Evolutionary conservation across 2,329 filamentous ascomycete genomes (phyloP), one percentile per base, ranked within the genome.

Genomic region (Lasiodiplodia gonubiensis): DNA sequence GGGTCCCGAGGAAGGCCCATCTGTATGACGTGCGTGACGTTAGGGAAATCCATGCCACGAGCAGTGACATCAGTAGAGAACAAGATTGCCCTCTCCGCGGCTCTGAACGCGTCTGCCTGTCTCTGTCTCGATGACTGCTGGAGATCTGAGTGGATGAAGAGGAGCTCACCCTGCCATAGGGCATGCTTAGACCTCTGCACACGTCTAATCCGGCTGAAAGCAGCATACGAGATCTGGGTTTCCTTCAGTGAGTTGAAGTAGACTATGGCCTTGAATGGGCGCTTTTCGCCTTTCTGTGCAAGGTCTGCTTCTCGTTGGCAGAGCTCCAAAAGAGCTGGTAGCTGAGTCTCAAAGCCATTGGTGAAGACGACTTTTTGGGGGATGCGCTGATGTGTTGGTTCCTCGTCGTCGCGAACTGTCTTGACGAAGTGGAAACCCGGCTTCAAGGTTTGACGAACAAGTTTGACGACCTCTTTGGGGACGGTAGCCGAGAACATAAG

Each of bases 401-500:
- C 84, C 72, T 98, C 95, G 71, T 96, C 88, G 67, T 90, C 88
- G 67, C 86, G 83, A 69, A 99, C 91, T n/a, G 93, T 97, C 78
- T 94, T 92, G 69, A 97, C 88, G 74, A 95, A 97, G 76, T 96
- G 88, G 79, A 97, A 98, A 72, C 92, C 83, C 1, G 88, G 86
- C 76, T 94, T 92, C 77, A 98, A 90, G 71, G 92, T 93, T 71
- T 83, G 80, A 68, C 90, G 87, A 49, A 96, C 94, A 59, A 98
- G 86, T 52, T 86, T 81, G 71, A 97, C 89, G 53, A 99, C 94
- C 70, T 93, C 88, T 68, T 86, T 86, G 54, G 94, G 93, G 37
- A 99, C 91, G 12, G 95, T 99, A 53, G 95, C 95, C 16, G 94
- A 98, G 79, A 97, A 97, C 79, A 99, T 90, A 74, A 99, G 88